phyloP scores from a whole-genome alignment of 164 flowering plant genomes.

The Berberis vulgaris region DNA sequence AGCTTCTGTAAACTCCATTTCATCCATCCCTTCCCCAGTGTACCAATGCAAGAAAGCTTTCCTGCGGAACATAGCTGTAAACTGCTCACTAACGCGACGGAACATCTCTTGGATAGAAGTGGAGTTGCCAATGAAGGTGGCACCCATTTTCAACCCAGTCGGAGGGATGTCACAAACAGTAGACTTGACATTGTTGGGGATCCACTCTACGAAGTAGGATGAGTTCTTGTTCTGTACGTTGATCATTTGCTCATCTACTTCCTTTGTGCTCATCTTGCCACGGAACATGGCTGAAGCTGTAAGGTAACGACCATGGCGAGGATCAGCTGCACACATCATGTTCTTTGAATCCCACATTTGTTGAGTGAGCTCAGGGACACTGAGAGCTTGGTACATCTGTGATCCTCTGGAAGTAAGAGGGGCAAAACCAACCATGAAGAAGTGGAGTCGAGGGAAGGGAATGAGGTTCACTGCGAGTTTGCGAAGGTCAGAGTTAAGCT shows the following conservation, averaged over 20 bases:
- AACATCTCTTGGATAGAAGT: slow-evolving; percentile 50
- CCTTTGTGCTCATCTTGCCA: slow-evolving; percentile 47
- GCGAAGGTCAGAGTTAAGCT: slow-evolving; percentile 39
- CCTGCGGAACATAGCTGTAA: slow-evolving; percentile 48
- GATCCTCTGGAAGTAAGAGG: slow-evolving; percentile 44
- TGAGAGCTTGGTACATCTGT: slow-evolving; percentile 35
- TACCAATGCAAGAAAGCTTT: slow-evolving; percentile 56
- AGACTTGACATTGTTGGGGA: slow-evolving; percentile 47
- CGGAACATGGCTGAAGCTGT: slow-evolving; percentile 51
- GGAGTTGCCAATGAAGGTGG: slow-evolving; percentile 45
- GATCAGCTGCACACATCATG: slow-evolving; percentile 43
- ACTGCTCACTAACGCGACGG: slow-evolving; percentile 46
- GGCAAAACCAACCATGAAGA: slow-evolving; percentile 49
- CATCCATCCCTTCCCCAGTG: slow-evolving; percentile 46
- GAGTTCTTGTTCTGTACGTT: slow-evolving; percentile 53
- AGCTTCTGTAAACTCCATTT: slow-evolving; percentile 41
- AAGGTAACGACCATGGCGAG: slow-evolving; percentile 34
- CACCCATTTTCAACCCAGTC: slow-evolving; percentile 38
- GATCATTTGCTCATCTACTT: slow-evolving; percentile 44
- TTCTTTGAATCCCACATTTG: slow-evolving; percentile 40
- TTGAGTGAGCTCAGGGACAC: slow-evolving; percentile 34
- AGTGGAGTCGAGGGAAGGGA: slow-evolving; percentile 47
- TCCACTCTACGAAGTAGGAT: slow-evolving; percentile 47
- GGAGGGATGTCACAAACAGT: slow-evolving; percentile 49
- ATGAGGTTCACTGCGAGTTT: slow-evolving; percentile 45